phyloP scores from a whole-genome alignment of 2,329 filamentous ascomycete species.

The Cercospora nicotianae region DNA sequence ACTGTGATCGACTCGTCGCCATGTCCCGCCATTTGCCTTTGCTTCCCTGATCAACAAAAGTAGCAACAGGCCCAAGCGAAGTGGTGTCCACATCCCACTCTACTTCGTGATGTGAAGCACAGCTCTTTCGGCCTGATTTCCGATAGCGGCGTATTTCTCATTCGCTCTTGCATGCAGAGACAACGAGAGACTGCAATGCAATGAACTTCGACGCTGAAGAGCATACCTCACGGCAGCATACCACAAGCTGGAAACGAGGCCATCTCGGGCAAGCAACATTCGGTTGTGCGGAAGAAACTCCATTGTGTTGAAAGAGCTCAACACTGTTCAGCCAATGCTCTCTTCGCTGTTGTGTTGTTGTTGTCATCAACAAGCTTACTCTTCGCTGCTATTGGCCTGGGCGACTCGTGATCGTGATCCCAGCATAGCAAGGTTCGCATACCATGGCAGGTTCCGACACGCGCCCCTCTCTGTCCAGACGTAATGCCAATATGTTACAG shows the following conservation, averaged over 20 bases:
- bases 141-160: background rate
- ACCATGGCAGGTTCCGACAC: background rate
- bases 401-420: background rate
- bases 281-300: too few relatives aligned
- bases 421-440: background rate
- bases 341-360: background rate
- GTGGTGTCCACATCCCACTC: slow-evolving; percentile 2
- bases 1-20: background rate
- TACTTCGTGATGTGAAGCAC: background rate
- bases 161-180: background rate
- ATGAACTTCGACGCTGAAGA: background rate
- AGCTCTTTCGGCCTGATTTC: background rate
- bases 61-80: background rate
- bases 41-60: slow-evolving; percentile 3
- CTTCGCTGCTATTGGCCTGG: background rate
- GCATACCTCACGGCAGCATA: background rate
- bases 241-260: background rate
- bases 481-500: background rate
- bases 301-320: background rate
- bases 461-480: background rate
- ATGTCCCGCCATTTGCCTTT: slow-evolving; percentile 1
- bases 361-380: background rate
- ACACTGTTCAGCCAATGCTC: background rate
- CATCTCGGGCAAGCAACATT: background rate
- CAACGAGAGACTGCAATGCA: background rate